These are phyloP conservation scores for Deinandra increscens DNA, from an alignment of 129 eudicot species.

Conservation along the genomic window DNA sequence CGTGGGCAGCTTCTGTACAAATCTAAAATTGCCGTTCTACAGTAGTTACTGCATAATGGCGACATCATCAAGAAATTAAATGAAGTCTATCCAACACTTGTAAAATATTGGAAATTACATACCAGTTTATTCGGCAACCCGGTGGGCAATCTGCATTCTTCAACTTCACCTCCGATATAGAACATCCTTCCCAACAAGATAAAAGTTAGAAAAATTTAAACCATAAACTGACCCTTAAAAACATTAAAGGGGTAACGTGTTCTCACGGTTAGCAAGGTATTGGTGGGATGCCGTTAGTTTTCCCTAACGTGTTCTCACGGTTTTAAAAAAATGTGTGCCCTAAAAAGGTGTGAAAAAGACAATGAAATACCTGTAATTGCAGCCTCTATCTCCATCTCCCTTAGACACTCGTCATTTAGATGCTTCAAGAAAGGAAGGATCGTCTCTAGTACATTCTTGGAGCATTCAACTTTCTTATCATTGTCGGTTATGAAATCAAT, in stretches of 20 bases:
- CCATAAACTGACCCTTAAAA: neutral
- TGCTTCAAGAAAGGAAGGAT: constrained; percentile 53
- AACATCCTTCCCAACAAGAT: constrained; percentile 35
- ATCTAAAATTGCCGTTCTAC: constrained; percentile 54
- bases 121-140: constrained; percentile 58
- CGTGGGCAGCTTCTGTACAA: constrained; percentile 49
- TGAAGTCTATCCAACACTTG: neutral
- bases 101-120: neutral
- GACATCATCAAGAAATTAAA: constrained; percentile 13
- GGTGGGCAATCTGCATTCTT: constrained; percentile 17
- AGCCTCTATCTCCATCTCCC: constrained; percentile 61
- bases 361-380: constrained; percentile 43
- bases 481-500: constrained; percentile 1
- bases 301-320: neutral
- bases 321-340: neutral
- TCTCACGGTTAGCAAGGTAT: too few species aligned
- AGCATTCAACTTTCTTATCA: constrained; percentile 31
- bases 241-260: neutral
- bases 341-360: neutral
- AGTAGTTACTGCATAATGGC: constrained; percentile 50
- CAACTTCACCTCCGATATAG: constrained; percentile 41
- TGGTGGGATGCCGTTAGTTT: too few species aligned
- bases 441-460: constrained; percentile 40
- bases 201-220: neutral
- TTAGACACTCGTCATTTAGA: constrained; percentile 40